These are phyloP conservation scores for Psidium guajava DNA, from an alignment of 345 rosid species.

Conservation along the genomic window DNA sequence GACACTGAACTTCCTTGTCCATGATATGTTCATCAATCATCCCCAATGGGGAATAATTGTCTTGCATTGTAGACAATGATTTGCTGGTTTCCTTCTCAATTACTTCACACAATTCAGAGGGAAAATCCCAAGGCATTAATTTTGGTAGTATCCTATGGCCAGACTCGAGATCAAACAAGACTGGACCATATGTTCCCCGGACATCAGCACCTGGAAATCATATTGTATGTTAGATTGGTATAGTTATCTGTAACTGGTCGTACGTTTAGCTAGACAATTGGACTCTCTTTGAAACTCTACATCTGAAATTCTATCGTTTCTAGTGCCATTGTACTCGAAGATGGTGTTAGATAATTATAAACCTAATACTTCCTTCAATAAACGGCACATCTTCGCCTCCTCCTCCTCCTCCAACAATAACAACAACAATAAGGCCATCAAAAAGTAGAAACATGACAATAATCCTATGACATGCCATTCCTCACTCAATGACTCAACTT, in stretches of 20 bases:
- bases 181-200: constrained; percentile 6
- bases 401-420: neutral
- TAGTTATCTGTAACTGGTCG: neutral
- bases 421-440: neutral
- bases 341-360: neutral
- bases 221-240: neutral
- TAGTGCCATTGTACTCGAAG: neutral
- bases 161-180: constrained; percentile 47
- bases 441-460: neutral
- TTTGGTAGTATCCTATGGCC: constrained; percentile 51
- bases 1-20: constrained; percentile 17
- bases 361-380: neutral
- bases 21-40: constrained; percentile 27
- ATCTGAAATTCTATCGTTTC: neutral
- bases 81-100: constrained; percentile 57
- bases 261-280: neutral
- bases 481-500: neutral
- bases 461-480: neutral
- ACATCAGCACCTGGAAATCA: constrained; percentile 28
- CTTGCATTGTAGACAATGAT: constrained; percentile 35
- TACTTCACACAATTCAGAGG: constrained; percentile 63
- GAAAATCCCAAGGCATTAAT: constrained; percentile 64
- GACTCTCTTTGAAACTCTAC: neutral
- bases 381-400: neutral
- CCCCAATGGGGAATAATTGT: constrained; percentile 19